phyloP scores from a whole-genome alignment of 306 rosid species.

The Rosa chinensis region DNA sequence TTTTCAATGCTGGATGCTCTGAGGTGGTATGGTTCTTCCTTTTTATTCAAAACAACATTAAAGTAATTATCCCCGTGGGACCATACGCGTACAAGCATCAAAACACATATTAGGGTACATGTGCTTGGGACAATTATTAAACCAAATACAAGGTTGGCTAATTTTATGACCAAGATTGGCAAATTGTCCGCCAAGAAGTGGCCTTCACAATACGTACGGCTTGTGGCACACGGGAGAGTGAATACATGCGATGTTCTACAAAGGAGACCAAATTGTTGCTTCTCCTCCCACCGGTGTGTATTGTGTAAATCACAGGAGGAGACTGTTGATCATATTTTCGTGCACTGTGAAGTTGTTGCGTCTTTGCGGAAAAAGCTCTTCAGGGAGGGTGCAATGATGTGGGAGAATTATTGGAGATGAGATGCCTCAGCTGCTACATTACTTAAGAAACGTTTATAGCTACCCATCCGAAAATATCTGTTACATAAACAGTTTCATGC shows the following conservation, averaged over 20 bases:
- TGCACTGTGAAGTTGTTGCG: not conserved
- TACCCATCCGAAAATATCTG: constrained; percentile 70
- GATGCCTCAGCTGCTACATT: constrained; percentile 64
- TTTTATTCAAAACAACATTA: not conserved
- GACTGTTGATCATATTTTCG: not conserved
- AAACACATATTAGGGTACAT: not conserved
- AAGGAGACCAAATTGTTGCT: not conserved
- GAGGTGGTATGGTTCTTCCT: not conserved
- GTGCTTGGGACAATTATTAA: not conserved
- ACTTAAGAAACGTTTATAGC: constrained; percentile 59
- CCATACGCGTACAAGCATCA: not conserved
- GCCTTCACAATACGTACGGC: not conserved
- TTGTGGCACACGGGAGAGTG: not conserved
- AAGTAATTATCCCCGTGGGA: not conserved
- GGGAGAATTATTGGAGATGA: constrained; percentile 47
- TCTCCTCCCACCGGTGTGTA: not conserved
- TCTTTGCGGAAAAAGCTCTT: not conserved
- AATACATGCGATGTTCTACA: not conserved
- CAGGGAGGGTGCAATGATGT: not conserved
- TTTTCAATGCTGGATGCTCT: not conserved
- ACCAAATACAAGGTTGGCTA: not conserved
- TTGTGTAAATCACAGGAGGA: not conserved
- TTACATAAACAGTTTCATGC: constrained; percentile 22
- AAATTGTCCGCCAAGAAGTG: not conserved
- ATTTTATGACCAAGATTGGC: not conserved